Conservation (phyloP, 164 flowering plant genomes). For the Vitis rupestris region DNA sequence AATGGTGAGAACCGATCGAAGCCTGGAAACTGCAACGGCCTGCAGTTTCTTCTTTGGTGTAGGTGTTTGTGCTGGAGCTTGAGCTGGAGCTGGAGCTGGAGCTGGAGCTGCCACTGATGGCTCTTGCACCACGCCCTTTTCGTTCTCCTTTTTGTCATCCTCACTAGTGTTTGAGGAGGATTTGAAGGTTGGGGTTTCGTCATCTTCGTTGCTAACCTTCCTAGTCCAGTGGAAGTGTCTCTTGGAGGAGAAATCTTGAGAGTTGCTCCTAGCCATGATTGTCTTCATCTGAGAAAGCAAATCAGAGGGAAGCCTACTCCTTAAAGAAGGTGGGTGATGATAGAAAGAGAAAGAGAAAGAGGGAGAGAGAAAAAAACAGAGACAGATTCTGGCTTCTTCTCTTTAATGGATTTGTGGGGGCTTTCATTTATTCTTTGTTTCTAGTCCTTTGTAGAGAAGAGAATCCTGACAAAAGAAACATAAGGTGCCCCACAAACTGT, state of each 20-base stretch:
- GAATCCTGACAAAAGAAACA: conserved; percentile 49
- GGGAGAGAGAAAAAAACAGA: too few species aligned
- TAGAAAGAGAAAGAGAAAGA: conserved; percentile 6
- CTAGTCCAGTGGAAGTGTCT: conserved; percentile 56
- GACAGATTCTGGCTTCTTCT: conserved; percentile 11
- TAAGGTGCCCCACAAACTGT: conserved; percentile 25
- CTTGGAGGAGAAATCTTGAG: conserved; percentile 40
- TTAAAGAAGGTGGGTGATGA: conserved; percentile 4
- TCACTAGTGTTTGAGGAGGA: conserved; percentile 13
- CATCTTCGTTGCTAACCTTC: conserved; percentile 47
- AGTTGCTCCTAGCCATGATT: conserved; percentile 31
- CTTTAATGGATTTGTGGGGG: conserved; percentile 21
- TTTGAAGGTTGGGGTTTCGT: conserved; percentile 20
- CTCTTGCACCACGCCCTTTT: background rate
- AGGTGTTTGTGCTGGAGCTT: background rate
- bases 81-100: background rate
- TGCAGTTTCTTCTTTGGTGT: conserved; percentile 34
- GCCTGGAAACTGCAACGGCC: conserved; percentile 46
- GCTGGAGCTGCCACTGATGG: background rate
- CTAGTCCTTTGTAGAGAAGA: conserved; percentile 25
- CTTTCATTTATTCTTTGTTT: conserved; percentile 13
- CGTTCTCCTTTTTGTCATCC: conserved; percentile 4
- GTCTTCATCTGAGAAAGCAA: conserved; percentile 20
- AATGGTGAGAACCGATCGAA: conserved; percentile 39
- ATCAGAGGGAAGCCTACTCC: background rate